Percentiles rank a stretch among this genome's conserved stretches.
phyloP scores from a whole-genome alignment of 352 stramenopile genomes.

The Globisporangium takayamanum region DNA sequence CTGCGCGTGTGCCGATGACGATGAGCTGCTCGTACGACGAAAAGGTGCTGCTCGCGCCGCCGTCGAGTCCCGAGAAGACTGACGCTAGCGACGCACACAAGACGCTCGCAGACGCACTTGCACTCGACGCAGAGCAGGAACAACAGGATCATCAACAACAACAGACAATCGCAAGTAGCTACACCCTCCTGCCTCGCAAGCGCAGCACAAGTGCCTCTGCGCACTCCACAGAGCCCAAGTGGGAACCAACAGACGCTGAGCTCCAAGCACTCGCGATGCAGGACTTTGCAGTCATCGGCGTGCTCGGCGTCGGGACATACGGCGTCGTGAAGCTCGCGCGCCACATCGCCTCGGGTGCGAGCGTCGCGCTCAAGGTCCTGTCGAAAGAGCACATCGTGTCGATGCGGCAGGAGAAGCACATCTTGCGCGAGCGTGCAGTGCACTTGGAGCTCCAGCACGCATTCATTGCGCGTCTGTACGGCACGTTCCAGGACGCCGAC shows the following conservation, averaged over 20 bases:
- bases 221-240: constrained; percentile 1
- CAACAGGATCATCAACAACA: constrained; percentile 2
- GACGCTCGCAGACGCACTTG: neutral
- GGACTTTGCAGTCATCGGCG: constrained; percentile 64
- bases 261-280: constrained; percentile 29
- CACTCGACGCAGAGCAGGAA: neutral
- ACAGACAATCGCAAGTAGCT: neutral
- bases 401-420: constrained; percentile 73
- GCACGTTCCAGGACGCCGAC: constrained; percentile 80
- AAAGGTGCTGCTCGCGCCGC: neutral
- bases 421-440: constrained; percentile 63
- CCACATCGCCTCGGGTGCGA: constrained; percentile 48
- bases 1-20: neutral
- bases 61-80: constrained; percentile 1
- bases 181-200: neutral
- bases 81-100: neutral
- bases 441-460: constrained; percentile 60
- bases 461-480: constrained; percentile 62
- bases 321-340: constrained; percentile 74
- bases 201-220: neutral
- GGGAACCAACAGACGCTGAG: constrained; percentile 29
- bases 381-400: constrained; percentile 71
- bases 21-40: neutral
- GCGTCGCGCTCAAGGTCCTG: constrained; percentile 69
- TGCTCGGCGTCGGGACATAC: constrained; percentile 72